Percentiles rank a stretch among this genome's conserved stretches.
phyloP scores from a whole-genome alignment of 495 filamentous ascomycete genomes.

The Aspergillus wentii region DNA sequence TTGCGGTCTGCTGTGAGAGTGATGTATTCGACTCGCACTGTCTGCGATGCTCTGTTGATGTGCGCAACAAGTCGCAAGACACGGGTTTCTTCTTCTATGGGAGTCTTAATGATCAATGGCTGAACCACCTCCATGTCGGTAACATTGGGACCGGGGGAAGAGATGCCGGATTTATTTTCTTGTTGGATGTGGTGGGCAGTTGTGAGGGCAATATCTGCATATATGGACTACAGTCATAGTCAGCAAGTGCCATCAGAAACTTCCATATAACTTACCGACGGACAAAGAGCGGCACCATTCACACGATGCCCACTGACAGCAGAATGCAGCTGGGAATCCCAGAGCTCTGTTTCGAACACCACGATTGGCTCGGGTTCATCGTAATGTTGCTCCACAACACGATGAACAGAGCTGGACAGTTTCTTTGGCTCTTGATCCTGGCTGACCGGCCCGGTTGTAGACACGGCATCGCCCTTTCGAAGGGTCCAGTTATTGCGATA shows the following conservation, averaged over 20 bases:
- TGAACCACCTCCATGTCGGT: conserved; percentile 17
- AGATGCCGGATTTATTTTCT: neutral
- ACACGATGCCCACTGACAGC: neutral
- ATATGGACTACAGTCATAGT: conserved; percentile 17
- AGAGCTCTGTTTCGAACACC: neutral
- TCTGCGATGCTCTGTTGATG: conserved; percentile 17
- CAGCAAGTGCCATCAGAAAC: neutral
- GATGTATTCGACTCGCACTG: too few species aligned
- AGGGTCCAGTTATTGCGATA: conserved; percentile 32
- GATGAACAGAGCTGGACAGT: neutral
- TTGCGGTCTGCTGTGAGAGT: too few species aligned
- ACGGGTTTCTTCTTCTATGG: conserved; percentile 6
- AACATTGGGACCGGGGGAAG: conserved; percentile 20
- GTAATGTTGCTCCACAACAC: neutral
- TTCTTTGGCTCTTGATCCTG: neutral
- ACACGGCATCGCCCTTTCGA: too few species aligned
- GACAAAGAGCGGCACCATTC: conserved; percentile 1
- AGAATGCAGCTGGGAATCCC: neutral
- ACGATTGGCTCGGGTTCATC: neutral
- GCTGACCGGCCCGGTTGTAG: conserved; percentile 4
- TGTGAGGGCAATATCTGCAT: conserved; percentile 26
- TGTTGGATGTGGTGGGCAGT: conserved; percentile 20
- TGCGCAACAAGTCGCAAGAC: conserved; percentile 23
- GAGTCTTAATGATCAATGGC: conserved; percentile 18
- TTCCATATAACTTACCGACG: conserved; percentile 1